Evolutionary conservation across 176 grass and related monocot genomes (phyloP).

Genomic region (Zoysia japonica): DNA sequence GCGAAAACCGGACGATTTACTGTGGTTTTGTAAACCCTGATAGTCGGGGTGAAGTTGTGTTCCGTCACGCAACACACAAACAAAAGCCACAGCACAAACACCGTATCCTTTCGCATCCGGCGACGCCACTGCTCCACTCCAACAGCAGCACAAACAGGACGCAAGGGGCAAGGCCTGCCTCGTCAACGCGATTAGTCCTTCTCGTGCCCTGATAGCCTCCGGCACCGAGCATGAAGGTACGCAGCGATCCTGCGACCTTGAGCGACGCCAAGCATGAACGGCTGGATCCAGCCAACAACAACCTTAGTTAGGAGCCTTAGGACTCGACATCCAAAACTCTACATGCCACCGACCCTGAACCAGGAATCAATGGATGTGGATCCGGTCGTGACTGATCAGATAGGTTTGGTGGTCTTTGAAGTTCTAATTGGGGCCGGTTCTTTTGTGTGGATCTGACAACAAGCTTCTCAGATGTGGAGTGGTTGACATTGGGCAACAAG

Average conservation of each 20-base stretch:
- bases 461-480: neutral
- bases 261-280: neutral
- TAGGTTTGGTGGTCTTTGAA: neutral
- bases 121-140: neutral
- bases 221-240: neutral
- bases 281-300: neutral
- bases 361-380: neutral
- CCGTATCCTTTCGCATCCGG: too few species aligned
- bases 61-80: neutral
- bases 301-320: neutral
- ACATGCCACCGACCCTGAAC: neutral
- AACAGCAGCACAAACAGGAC: neutral
- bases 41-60: too few species aligned
- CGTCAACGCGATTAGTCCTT: neutral
- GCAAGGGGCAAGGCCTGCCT: neutral
- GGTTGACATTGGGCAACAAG: neutral
- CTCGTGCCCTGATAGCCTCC: constrained; percentile 17
- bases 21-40: too few species aligned
- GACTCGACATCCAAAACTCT: neutral
- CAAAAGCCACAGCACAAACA: neutral
- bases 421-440: neutral
- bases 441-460: neutral
- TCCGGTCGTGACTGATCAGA: neutral
- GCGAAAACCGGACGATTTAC: too few species aligned
- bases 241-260: neutral